A percentile compares a stretch with the other conserved stretches of the same genome.
These are phyloP conservation scores for Amaranthus tricolor DNA, from an alignment of 179 eudicot genomes.

Conservation along the genomic window DNA sequence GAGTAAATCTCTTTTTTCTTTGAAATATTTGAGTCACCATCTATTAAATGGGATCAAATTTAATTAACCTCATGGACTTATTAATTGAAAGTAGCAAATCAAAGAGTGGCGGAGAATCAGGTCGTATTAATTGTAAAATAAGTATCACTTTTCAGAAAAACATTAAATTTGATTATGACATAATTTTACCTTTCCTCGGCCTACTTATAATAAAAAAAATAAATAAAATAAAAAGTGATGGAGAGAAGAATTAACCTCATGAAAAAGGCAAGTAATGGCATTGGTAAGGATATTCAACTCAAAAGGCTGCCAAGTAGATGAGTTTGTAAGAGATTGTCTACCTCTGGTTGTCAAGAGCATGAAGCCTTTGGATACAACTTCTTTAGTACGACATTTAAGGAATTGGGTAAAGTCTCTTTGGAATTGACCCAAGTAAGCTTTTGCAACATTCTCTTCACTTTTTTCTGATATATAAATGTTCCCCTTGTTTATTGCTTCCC, in stretches of 20 bases:
- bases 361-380: constrained; percentile 28
- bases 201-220: too few relatives aligned
- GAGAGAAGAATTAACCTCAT: constrained; percentile 22
- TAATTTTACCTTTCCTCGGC: too few relatives aligned
- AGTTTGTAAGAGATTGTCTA: constrained; percentile 26
- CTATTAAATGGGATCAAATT: too few relatives aligned
- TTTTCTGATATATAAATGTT: constrained; percentile 26
- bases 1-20: too few relatives aligned
- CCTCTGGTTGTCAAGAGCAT: constrained; percentile 39
- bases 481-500: constrained; percentile 26
- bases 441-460: constrained; percentile 24
- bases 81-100: too few relatives aligned
- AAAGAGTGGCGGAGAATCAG: too few relatives aligned
- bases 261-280: constrained; percentile 33
- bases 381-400: constrained; percentile 32
- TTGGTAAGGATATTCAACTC: constrained; percentile 24
- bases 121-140: too few relatives aligned
- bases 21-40: too few relatives aligned
- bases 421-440: constrained; percentile 36
- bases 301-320: constrained; percentile 25
- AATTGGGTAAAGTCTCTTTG: constrained; percentile 24
- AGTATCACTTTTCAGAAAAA: too few relatives aligned
- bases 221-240: neutral
- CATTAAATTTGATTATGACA: too few relatives aligned
- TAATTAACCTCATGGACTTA: too few relatives aligned